Percentiles rank a stretch among this genome's conserved stretches.
Conservation (phyloP, 73 alveolate genomes). For the Uronychia setigera region DNA sequence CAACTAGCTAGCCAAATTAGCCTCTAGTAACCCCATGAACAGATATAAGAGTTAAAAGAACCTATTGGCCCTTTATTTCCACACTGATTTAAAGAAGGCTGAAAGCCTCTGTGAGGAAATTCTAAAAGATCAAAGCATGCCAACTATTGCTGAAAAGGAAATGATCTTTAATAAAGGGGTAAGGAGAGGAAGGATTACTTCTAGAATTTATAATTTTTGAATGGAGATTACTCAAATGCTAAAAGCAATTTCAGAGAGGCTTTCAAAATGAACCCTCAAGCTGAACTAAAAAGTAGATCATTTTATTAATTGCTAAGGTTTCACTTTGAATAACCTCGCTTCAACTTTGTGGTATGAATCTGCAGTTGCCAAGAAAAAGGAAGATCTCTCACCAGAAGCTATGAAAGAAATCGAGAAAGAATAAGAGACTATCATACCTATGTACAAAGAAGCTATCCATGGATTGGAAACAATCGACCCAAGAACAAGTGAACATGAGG, state of each 20-base stretch:
- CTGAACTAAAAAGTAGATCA: slow-evolving; percentile 9
- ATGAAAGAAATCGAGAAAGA: slow-evolving; percentile 7
- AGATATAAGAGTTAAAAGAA: slow-evolving; percentile 21
- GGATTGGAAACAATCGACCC: slow-evolving; percentile 22
- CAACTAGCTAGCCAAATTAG: slow-evolving; percentile 3
- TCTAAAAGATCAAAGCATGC: not conserved
- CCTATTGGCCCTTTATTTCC: slow-evolving; percentile 22
- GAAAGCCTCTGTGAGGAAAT: slow-evolving; percentile 7
- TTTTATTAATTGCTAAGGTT: not conserved
- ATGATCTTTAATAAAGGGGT: slow-evolving; percentile 17
- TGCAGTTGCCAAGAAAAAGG: not conserved
- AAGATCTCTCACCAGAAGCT: not conserved
- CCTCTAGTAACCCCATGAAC: slow-evolving; percentile 36
- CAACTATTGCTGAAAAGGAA: slow-evolving; percentile 20
- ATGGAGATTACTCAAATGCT: slow-evolving; percentile 14
- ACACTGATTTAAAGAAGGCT: slow-evolving; percentile 47
- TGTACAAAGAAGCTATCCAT: slow-evolving; percentile 40
- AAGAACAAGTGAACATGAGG: not conserved
- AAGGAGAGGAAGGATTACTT: slow-evolving; percentile 13
- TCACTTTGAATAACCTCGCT: slow-evolving; percentile 46
- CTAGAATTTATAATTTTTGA: slow-evolving; percentile 26
- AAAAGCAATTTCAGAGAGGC: slow-evolving; percentile 23
- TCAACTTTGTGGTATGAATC: slow-evolving; percentile 23
- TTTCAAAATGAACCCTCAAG: slow-evolving; percentile 15
- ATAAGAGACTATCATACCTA: not conserved